These are phyloP conservation scores for Aspergillus sp. DNA, from an alignment of 2,329 filamentous ascomycete genomes.

Conservation along the genomic window DNA sequence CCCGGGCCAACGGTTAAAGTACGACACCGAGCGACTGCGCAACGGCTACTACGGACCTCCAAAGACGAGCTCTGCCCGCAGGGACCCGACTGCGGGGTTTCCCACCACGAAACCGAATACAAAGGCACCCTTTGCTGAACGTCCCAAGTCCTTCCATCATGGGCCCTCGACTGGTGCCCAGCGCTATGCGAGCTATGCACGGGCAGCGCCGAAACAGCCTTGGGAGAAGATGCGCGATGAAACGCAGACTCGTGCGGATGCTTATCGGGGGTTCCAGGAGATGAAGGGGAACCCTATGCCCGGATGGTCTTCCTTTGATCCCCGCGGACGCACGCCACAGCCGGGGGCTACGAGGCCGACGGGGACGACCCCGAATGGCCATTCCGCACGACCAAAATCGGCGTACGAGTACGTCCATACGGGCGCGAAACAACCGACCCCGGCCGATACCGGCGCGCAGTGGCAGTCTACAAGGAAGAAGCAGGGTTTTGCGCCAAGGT, in stretches of 20 bases:
- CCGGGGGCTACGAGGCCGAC: conserved; percentile 30
- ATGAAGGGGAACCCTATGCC: conserved; percentile 42
- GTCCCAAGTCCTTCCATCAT: conserved; percentile 30
- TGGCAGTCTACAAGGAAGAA: conserved; percentile 54
- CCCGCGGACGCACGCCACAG: conserved; percentile 34
- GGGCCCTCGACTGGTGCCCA: conserved; percentile 44
- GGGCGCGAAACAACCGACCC: conserved; percentile 35
- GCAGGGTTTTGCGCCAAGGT: conserved; percentile 62
- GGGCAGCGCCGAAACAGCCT: conserved; percentile 42
- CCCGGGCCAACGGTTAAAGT: conserved; percentile 61
- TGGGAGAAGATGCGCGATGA: conserved; percentile 47
- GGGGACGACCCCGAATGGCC: conserved; percentile 25
- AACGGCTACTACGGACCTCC: conserved; percentile 47
- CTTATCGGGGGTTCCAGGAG: conserved; percentile 50
- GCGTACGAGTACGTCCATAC: conserved; percentile 46
- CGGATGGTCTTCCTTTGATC: conserved; percentile 49
- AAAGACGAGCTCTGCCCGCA: conserved; percentile 34
- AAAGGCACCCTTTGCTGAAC: conserved; percentile 26
- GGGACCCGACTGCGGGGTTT: conserved; percentile 31
- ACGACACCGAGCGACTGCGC: conserved; percentile 65
- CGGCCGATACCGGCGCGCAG: conserved; percentile 37
- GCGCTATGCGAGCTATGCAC: conserved; percentile 47
- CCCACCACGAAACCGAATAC: conserved; percentile 30
- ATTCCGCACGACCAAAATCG: conserved; percentile 39
- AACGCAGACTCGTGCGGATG: conserved; percentile 48